Evolutionary conservation across 2,329 filamentous ascomycete species (phyloP), one percentile per base, ranked within the genome.

Genomic region (Chaetomium strumarium): DNA sequence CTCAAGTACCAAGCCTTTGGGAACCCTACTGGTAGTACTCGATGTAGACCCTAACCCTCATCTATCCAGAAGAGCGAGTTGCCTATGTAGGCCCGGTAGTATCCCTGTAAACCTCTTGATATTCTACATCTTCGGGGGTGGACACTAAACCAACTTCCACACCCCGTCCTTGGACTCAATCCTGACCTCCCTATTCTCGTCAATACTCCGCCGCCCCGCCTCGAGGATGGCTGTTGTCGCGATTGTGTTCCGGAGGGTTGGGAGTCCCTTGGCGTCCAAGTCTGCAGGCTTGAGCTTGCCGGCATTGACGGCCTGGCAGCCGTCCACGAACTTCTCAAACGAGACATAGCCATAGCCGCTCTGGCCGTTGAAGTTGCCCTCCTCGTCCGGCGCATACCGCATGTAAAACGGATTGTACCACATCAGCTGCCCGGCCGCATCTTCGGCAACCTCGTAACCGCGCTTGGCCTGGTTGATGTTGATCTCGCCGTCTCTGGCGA

Each of bases 391-490:
- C 12, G 90, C 88, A 65, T 96, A 96, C 63, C 86, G 85, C 90
- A 95, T 95, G 72, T 95, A 95, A 72, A 95, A 95, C 67, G 91
- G 91, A 70, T 96, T 96, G 69, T 88, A 86, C 89, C 90, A 96
- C 66, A 85, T 79, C 56, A 96, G 71, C 66, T 84, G 79, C 38
- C 80, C 81, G 1, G 74, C 73, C 17, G 72, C 78, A 67, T 96
- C 91, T 59, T 90, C 87, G n/a, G 91, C 90, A 11, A 96, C 86
- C 65, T 96, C 90, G 72, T 96, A 96, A 44, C 91, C 91, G 50
- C 91, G 82, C 77, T 95, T 95, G 41, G 90, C 91, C 73, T 96
- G 92, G 74, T 96, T 89, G 63, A 95, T 81, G 55, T 88, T 83
- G 63, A 96, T 83, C 73, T 96, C 91, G 58, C 91, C 91, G 52